These are phyloP conservation scores for Syzygium malaccense DNA, from an alignment of 441 rosid genomes.

Conservation along the genomic window DNA sequence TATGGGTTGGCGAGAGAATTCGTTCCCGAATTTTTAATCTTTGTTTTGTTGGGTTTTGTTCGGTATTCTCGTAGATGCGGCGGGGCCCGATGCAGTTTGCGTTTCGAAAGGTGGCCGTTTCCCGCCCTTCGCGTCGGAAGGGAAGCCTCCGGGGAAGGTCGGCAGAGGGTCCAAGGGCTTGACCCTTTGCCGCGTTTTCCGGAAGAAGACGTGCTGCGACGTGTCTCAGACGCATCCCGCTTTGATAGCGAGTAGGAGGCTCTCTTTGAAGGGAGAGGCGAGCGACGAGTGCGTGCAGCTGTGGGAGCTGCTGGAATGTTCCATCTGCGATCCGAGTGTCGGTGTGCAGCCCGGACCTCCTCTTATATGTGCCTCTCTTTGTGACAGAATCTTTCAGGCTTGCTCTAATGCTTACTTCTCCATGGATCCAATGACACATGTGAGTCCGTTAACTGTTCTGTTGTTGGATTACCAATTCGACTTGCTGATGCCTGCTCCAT, in stretches of 20 bases:
- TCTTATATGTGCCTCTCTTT: conserved; percentile 52
- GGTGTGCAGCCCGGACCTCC: conserved; percentile 76
- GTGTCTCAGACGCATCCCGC: conserved; percentile 68
- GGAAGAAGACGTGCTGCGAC: conserved; percentile 63
- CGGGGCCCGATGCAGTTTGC: conserved; percentile 33
- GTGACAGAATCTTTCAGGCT: conserved; percentile 63
- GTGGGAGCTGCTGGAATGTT: conserved; percentile 79
- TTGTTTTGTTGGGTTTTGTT: not conserved
- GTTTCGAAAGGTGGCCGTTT: conserved; percentile 66
- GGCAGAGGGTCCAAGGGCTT: conserved; percentile 53
- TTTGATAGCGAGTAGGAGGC: conserved; percentile 49
- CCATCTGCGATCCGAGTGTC: conserved; percentile 62
- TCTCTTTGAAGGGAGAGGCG: conserved; percentile 71
- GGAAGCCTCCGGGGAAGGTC: conserved; percentile 51
- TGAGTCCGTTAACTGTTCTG: not conserved
- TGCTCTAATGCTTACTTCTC: conserved; percentile 74
- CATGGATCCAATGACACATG: conserved; percentile 53
- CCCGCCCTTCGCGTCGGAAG: conserved; percentile 47
- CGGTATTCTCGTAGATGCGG: conserved; percentile 8
- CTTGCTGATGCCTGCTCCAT: not conserved
- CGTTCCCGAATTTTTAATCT: not conserved
- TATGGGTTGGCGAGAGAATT: not conserved
- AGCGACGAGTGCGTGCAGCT: conserved; percentile 51
- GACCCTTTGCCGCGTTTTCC: conserved; percentile 68
- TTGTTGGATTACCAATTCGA: not conserved